Evolutionary conservation across 129 eudicot species (phyloP), one percentile per base, ranked within the genome.

Genomic region (Scalesia atractyloides): DNA sequence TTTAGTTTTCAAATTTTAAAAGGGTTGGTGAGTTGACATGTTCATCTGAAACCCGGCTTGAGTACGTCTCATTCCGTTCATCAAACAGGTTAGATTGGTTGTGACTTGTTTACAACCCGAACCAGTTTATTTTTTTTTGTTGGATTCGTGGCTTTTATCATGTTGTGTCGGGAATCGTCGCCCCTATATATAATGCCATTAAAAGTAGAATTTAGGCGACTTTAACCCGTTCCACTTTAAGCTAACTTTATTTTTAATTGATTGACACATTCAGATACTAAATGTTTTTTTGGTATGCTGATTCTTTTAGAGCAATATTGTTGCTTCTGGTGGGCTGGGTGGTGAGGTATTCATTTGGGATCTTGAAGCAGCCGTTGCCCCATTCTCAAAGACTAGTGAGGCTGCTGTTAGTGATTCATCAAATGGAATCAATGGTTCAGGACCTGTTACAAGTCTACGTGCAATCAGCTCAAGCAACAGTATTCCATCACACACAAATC

Each of bases 301-400:
- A 17, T 71, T 60, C 50, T 79, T 68, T 51, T 80, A 91, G 97
- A 77, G 86, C 78, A 87, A 91, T 74, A 46, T 88, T 61, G 84
- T 88, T 64, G 97, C 97, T 66, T 91, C 97, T 60, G 97, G 89
- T 81, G 97, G 97, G 46, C 84, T 91, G 64, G 97, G 97, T 74
- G 95, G 97, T 22, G 97, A 91, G 84, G 97, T 91, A 22, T 91
- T 88, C 77, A 84, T 91, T 48, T 91, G 97, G 97, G 97, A 91
- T 83, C 80, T 91, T 76, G 97, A 91, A 82, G 92, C 96, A 82
- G 96, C 97, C 17, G 84, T 86, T 62, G 58, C 88, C 76, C 88
- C 97, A 50, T 16, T 82, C 53, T 72, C 81, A 17, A 88, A 88
- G 84, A 68, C 82, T 20, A 84, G 68, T 82, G 92, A 92, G 51